Evolutionary conservation across 495 filamentous ascomycete species (phyloP), one percentile per base, ranked within the genome.

Genomic region (Penicillium arizonense): DNA sequence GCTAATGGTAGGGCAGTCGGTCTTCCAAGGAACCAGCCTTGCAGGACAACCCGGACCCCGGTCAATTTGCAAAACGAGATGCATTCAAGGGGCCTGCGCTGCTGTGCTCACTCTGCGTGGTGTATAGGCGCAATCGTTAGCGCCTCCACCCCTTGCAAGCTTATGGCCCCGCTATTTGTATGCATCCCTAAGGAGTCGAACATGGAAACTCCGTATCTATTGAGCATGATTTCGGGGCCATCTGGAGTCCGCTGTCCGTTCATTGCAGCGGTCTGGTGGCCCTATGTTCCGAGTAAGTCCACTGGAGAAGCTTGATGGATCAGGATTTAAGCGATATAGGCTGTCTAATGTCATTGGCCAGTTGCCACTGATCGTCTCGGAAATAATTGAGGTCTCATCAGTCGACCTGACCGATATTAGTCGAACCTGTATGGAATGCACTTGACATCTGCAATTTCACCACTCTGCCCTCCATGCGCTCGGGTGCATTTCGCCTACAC

Each of bases 131-230:
- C 7, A 21, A 16, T 13, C 18, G 13, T 42, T 32, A 34, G 34
- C n/a, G 51, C 36, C 23, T 12, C 20, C 40, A 26, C 40, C 57
- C 57, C 61, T 64, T 64, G 57, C 60, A 41, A 56, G 33, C 30
- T 41, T 34, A 50, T 30, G 33, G 28, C 35, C 16, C 47, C 43
- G 30, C 42, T 48, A 14, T 32, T 14, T 13, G n/a, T 37, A 4
- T 54, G 23, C 23, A 14, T 13, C 30, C 5, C 12, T 11, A 33
- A 21, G 28, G 9, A 14, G 9, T n/a, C 34, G 11, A 40, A 2
- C 32, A 34, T 36, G 9, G 3, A 44, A 24, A 4, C 9, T 28
- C 26, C 20, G 10, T 1, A 23, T n/a, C 20, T 21, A 21, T 13
- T 24, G 5, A 24, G 26, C 10, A 11, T 13, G 14, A 39, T 18